These are phyloP conservation scores for Glycine latifolia DNA, from an alignment of 306 rosid genomes.

Conservation along the genomic window DNA sequence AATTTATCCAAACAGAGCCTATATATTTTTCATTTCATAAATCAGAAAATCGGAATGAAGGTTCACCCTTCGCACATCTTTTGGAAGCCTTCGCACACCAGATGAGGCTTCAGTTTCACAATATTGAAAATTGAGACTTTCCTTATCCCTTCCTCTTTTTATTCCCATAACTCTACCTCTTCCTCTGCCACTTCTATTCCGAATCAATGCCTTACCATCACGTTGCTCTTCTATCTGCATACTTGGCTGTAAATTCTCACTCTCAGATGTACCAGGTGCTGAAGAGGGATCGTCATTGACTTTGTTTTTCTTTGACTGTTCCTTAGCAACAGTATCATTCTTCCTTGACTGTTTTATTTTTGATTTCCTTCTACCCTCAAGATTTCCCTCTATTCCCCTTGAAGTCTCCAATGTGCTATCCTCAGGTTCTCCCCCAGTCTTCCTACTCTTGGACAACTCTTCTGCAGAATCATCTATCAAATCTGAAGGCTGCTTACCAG, in stretches of 20 bases:
- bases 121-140: constrained; percentile 46
- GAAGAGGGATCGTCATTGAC: constrained; percentile 36
- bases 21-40: constrained; percentile 23
- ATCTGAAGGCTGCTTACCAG: constrained; percentile 65
- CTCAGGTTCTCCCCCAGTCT: constrained; percentile 49
- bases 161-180: constrained; percentile 50
- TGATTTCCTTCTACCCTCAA: constrained; percentile 46
- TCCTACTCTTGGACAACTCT: constrained; percentile 48
- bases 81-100: constrained; percentile 65
- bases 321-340: constrained; percentile 48
- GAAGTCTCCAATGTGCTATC: constrained; percentile 52
- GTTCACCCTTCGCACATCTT: constrained; percentile 73
- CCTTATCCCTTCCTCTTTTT: constrained; percentile 60
- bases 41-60: constrained; percentile 29
- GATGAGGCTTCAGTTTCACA: constrained; percentile 60
- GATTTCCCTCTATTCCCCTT: constrained; percentile 49
- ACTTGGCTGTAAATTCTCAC: constrained; percentile 44
- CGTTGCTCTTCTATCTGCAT: constrained; percentile 43
- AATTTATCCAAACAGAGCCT: background rate
- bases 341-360: constrained; percentile 56
- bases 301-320: constrained; percentile 48
- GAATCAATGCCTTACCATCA: constrained; percentile 47
- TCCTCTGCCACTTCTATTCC: constrained; percentile 54
- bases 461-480: constrained; percentile 54
- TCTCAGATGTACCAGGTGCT: constrained; percentile 42